Percentiles rank a stretch among this genome's conserved stretches.
Conservation (phyloP, 129 eudicot species). For the Artemisia argyi region DNA sequence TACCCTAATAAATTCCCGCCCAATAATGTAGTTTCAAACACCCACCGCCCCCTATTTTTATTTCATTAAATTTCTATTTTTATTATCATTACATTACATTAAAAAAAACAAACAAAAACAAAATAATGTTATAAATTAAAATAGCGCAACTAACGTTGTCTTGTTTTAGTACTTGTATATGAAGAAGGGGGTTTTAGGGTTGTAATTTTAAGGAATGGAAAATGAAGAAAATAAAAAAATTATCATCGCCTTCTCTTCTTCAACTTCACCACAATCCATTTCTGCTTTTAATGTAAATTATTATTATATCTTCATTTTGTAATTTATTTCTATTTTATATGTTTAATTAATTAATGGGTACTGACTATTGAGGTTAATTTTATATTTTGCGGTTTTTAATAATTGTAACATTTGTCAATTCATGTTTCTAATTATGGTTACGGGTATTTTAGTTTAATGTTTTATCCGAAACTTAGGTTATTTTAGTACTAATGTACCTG, state of each 20-base stretch:
- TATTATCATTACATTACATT: too few relatives aligned
- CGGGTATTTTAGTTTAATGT: too few relatives aligned
- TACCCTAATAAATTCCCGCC: conserved; percentile 32
- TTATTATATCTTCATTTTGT: not conserved
- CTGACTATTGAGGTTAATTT: not conserved
- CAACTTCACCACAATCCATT: conserved; percentile 21
- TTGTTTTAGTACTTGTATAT: too few relatives aligned
- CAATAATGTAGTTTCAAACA: conserved; percentile 28
- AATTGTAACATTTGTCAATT: too few relatives aligned
- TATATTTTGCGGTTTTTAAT: conserved; percentile 5
- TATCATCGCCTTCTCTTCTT: conserved; percentile 30
- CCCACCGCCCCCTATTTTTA: conserved; percentile 16
- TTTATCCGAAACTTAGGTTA: not conserved
- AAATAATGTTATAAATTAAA: not conserved
- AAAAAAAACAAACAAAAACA: too few relatives aligned
- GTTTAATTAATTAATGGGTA: too few relatives aligned
- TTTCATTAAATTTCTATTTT: too few relatives aligned
- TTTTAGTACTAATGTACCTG: not conserved
- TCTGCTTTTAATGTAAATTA: conserved; percentile 26
- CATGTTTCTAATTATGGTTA: too few relatives aligned
- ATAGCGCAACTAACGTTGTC: not conserved
- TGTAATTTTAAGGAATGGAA: not conserved
- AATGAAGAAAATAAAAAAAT: conserved; percentile 3
- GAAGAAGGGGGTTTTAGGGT: too few relatives aligned
- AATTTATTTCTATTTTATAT: too few relatives aligned